Evolutionary conservation across 2,329 filamentous ascomycete species (phyloP), one percentile per base, ranked within the genome.

Genomic region (Claviceps arundinis): DNA sequence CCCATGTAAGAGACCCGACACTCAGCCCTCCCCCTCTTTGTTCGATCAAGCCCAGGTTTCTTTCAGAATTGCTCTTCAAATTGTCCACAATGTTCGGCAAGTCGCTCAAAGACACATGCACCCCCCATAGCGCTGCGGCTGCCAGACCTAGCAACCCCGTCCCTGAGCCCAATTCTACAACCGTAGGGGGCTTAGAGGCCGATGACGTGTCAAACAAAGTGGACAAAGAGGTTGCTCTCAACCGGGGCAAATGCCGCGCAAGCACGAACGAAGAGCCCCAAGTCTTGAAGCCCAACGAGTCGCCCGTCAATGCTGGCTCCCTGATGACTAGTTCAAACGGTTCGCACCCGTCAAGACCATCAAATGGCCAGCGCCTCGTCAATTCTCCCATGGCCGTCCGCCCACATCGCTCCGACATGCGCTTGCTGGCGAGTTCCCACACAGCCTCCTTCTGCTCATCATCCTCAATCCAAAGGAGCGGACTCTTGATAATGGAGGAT

Each of bases 261-360:
- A 97, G 80, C 2, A 94, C 77, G 62, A 89, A 94, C 0, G 89
- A 91, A 0, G 89, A 91, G 0, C 87, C 88, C 93, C 93, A 97
- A 0, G 93, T 98, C 68, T 98, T 97, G 65, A 94, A 76, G 1
- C 93, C 93, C 17, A 97, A 74, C 54, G 87, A 86, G 66, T 96
- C 91, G 6, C 86, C 86, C 0, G 88, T 95, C 52, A 97, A 73
- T 1, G 89, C 83, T 1, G 93, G 93, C 64, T 98, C 93, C 52
- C 88, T 78, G 41, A 98, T 81, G 38, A 77, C 75, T 49, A 98
- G 72, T 46, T 83, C 76, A 58, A 89, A 75, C 1, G 68, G 58
- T 26, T 71, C 65, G 26, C 64, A 60, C 45, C 58, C 62, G 7
- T 57, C 60, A 24, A 41, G 43, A 24, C 38, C 52, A 16, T 56